Percentiles rank a stretch among this genome's conserved stretches.
These are phyloP conservation scores for Verticillium isaacii DNA, from an alignment of 2,329 filamentous ascomycete genomes.

Conservation along the genomic window DNA sequence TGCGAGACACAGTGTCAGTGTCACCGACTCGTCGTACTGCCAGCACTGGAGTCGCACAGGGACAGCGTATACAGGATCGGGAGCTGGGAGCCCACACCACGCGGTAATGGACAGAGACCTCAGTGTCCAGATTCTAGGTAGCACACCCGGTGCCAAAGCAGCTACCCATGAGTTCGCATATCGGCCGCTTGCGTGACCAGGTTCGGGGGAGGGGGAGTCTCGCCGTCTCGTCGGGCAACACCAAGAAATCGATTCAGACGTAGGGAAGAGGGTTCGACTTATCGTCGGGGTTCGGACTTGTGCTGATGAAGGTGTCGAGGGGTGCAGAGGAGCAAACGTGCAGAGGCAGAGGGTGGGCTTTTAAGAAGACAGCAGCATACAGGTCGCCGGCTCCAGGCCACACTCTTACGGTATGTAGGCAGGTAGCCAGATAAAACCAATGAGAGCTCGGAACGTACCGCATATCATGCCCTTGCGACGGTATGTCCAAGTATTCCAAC, in stretches of 20 bases:
- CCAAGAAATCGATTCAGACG: background rate
- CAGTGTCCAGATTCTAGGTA: background rate
- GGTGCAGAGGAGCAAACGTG: background rate
- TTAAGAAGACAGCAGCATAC: background rate
- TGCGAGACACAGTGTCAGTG: slow-evolving; percentile 25
- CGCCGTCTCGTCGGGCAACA: background rate
- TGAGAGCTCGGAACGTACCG: slow-evolving; percentile 38
- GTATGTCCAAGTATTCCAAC: slow-evolving; percentile 51
- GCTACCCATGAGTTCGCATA: slow-evolving; percentile 26
- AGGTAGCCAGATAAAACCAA: slow-evolving; percentile 8
- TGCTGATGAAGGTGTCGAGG: background rate
- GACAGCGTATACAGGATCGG: slow-evolving; percentile 33
- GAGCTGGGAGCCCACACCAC: slow-evolving; percentile 21
- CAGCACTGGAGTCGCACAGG: slow-evolving; percentile 39
- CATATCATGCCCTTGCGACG: slow-evolving; percentile 44
- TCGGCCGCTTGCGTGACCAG: slow-evolving; percentile 1
- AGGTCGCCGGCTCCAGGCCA: background rate
- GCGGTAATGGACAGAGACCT: background rate
- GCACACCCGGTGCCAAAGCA: slow-evolving; percentile 27
- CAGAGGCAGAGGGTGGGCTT: background rate
- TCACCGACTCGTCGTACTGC: slow-evolving; percentile 36
- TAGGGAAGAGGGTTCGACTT: background rate
- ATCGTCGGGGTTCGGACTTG: background rate
- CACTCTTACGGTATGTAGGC: background rate
- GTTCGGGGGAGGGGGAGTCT: background rate